Evolutionary conservation across 164 flowering plant species (phyloP), one percentile per base, ranked within the genome.

Genomic region (Tinospora cordifolia): DNA sequence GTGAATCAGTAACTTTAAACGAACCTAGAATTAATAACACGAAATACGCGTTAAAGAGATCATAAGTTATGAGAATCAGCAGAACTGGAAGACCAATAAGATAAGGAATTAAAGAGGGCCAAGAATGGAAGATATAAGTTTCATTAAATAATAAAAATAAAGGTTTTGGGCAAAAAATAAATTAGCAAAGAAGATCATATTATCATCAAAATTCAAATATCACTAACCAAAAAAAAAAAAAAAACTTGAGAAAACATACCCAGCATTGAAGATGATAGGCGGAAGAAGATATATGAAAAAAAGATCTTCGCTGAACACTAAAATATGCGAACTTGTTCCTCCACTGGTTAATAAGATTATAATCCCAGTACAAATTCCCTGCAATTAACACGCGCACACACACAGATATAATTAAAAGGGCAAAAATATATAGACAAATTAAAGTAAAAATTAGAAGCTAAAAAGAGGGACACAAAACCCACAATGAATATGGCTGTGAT

Each of bases 201-300:
- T 22, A 38, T 8, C 41, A 38, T n/a, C 68, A 39, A 2, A 34
- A 15, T 30, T 17, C 19, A 34, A 30, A 63, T 12, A 44, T 30
- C 4, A 30, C 36, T 30, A 30, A 30, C 12, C 2, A 21, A 66
- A 22, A 46, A 66, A 8, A 44, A 44, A 5, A 44, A 4, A 17
- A 60, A 60, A 26, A 60, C 24, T 21, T 62, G 13, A 39, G 63
- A 2, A 30, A 73, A 75, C 74, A 66, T 78, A 88, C 93, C 93
- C 91, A 3, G 90, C 93, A 79, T 88, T 88, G 59, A 88, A 87
- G 54, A 88, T 87, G 22, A 88, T 88, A 0, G 89, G 93, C 1
- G 93, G 93, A 70, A 88, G 84, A 68, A 88, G 83, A 76, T 88
- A 88, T 62, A 88, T 88, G 44, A 88, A 88, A 83, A 88, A 88